Base-by-base conservation (phyloP, 106 monocot species). In the Dactylorhiza incarnata region DNA sequence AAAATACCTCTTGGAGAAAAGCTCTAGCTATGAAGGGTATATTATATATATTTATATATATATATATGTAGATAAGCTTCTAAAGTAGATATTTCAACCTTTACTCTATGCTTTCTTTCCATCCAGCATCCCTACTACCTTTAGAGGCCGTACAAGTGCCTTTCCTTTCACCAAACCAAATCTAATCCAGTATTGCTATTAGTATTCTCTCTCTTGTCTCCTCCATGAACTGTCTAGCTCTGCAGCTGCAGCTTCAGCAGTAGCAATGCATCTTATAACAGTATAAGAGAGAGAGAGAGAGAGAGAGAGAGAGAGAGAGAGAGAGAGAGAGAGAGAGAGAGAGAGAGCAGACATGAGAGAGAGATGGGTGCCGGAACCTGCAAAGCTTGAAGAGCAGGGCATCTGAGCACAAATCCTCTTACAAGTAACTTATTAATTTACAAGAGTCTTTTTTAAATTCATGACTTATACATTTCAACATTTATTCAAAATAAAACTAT, bases 111-210 rank as follows among this genome's bases (percentile, higher is more conserved):
- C n/a, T n/a, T n/a, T n/a, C n/a, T n/a, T n/a, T n/a, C n/a, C n/a
- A n/a, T n/a, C n/a, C n/a, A n/a, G n/a, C 45, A 37, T 9, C 9
- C 37, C 5, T 17, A 12, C 68, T 45, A 44, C 37, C 46, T 71
- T 20, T 71, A 19, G 47, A 48, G 71, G 48, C 71, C 71, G 71
- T 71, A 71, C 71, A 20, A 48, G 5, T 20, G n/a, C 48, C 71
- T 48, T 71, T 71, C 48, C 7, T 71, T 71, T 71, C 48, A 71
- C n/a, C 48, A 71, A 71, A 71, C 71, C 71, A 71, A 71, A 47
- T 71, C 48, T 71, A 45, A 20, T 48, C 48, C 71, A 20, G 48
- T 71, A 71, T 71, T 48, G 48, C 45, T 48, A 71, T 48, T 13
- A 48, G 46, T 71, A 48, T 19, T 46, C 71, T 48, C 13, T 71